Base-by-base conservation (phyloP, 441 rosid genomes). In the Eugenia klotzschiana region DNA sequence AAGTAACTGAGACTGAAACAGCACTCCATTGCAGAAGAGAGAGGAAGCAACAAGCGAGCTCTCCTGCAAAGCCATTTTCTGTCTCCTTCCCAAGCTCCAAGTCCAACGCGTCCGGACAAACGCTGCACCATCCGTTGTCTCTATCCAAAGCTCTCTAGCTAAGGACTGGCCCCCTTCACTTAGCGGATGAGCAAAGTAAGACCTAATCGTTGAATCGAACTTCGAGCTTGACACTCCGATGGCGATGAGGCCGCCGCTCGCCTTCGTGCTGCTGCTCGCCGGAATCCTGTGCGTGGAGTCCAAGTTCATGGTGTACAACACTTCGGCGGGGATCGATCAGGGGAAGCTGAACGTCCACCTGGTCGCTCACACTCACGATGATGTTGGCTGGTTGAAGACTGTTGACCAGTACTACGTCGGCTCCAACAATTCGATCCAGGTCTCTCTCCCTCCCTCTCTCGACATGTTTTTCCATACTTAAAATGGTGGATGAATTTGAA, bases 351-450 rank as follows among this genome's bases (percentile, higher is more conserved):
- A 97, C 82, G 99, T 96, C 82, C 99, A 96, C 88, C 86, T 97
- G 89, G 99, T 97, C 84, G 90, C 98, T 89, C 99, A 97, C 83
- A 87, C 98, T 13, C 99, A 97, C 85, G 99, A 94, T 56, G 99
- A 97, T 82, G 99, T 97, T 84, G 98, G 99, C 69, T 96, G 99
- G 99, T 87, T 97, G 83, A 97, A 96, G 92, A 97, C 99, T 8
- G 91, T 97, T 88, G 99, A 96, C 84, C 99, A 97, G 91, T 96
- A 97, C 90, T 97, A 97, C 88, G 95, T 96, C 79, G 99, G 99
- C 90, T 96, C 98, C 84, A 97, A 97, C 87, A 97, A 97, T 90
- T 96, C 98, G 43, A 96, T 97, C 86, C 99, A 96, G 96, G 99
- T 94, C 50, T 57, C 80, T 79, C 60, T 72, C 58, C 81, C 50